Evolutionary conservation across 2,329 filamentous ascomycete species (phyloP).

Genomic region (Penicillium sp.): DNA sequence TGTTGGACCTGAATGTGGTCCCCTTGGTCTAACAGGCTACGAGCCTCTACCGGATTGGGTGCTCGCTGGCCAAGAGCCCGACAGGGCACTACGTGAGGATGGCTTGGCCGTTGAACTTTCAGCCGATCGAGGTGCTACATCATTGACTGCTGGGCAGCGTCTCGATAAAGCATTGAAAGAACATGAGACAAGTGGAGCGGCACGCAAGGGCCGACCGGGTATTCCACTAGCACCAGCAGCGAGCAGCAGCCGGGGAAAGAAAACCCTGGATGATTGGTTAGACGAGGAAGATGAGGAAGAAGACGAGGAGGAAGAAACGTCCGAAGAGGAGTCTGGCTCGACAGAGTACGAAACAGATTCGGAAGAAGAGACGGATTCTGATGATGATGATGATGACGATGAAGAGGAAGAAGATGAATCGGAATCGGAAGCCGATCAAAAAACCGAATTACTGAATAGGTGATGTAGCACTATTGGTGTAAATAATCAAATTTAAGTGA

Average conservation of each 20-base stretch:
- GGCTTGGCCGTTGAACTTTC: slow-evolving; percentile 36
- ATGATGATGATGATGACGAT: slow-evolving; percentile 37
- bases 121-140: slow-evolving; percentile 14
- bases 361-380: slow-evolving; percentile 33
- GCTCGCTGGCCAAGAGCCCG: slow-evolving; percentile 70
- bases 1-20: slow-evolving; percentile 68
- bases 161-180: slow-evolving; percentile 43
- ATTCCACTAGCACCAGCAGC: slow-evolving; percentile 38
- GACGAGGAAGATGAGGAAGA: slow-evolving; percentile 55
- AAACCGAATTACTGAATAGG: slow-evolving; percentile 34
- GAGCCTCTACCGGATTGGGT: slow-evolving; percentile 82
- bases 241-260: slow-evolving; percentile 42
- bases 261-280: slow-evolving; percentile 91
- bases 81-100: slow-evolving; percentile 66
- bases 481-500: neutral
- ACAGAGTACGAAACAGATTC: slow-evolving; percentile 45
- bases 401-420: slow-evolving; percentile 36
- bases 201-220: slow-evolving; percentile 19
- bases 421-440: slow-evolving; percentile 25
- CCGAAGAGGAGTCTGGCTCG: slow-evolving; percentile 38
- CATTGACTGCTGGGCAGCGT: slow-evolving; percentile 39
- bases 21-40: slow-evolving; percentile 75
- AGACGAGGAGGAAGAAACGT: slow-evolving; percentile 50
- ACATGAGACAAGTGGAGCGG: slow-evolving; percentile 30
- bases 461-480: neutral